A percentile compares a stretch with the other conserved stretches of the same genome.
Conservation (phyloP, 768 basidiomycete genomes). For the Clitopilus passeckerianus region DNA sequence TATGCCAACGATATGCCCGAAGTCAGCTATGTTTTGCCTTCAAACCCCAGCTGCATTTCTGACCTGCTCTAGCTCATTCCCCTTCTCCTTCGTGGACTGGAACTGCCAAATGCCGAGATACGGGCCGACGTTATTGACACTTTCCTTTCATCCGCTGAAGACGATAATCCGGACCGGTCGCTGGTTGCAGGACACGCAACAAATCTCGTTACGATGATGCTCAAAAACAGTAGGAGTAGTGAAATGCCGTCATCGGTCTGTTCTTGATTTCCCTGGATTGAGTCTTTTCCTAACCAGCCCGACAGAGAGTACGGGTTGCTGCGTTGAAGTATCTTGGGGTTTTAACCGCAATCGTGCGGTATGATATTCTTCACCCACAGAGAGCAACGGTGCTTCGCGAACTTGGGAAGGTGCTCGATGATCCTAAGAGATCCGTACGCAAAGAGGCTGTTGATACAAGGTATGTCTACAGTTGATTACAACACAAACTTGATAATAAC, state of each 20-base stretch:
- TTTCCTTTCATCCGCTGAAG: slow-evolving; percentile 64
- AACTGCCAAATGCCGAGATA: slow-evolving; percentile 68
- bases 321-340: slow-evolving; percentile 72
- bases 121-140: slow-evolving; percentile 79
- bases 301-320: slow-evolving; percentile 68
- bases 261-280: neutral
- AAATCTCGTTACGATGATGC: slow-evolving; percentile 65
- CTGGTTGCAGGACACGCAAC: slow-evolving; percentile 65
- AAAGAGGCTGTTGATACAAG: slow-evolving; percentile 85
- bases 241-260: slow-evolving; percentile 55
- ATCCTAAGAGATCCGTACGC: slow-evolving; percentile 81
- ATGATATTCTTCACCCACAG: slow-evolving; percentile 77
- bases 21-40: slow-evolving; percentile 27
- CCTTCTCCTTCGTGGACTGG: slow-evolving; percentile 78
- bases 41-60: neutral
- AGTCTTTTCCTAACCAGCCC: neutral
- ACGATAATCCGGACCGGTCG: slow-evolving; percentile 40
- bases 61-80: slow-evolving; percentile 67
- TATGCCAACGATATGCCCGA: slow-evolving; percentile 65
- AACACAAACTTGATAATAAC: neutral
- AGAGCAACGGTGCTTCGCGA: slow-evolving; percentile 71
- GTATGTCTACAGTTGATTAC: slow-evolving; percentile 17
- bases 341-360: slow-evolving; percentile 74
- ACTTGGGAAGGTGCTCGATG: slow-evolving; percentile 76
- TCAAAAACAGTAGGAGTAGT: slow-evolving; percentile 53